phyloP scores from a whole-genome alignment of 345 rosid genomes.

The Eucalyptus guilfoylei region DNA sequence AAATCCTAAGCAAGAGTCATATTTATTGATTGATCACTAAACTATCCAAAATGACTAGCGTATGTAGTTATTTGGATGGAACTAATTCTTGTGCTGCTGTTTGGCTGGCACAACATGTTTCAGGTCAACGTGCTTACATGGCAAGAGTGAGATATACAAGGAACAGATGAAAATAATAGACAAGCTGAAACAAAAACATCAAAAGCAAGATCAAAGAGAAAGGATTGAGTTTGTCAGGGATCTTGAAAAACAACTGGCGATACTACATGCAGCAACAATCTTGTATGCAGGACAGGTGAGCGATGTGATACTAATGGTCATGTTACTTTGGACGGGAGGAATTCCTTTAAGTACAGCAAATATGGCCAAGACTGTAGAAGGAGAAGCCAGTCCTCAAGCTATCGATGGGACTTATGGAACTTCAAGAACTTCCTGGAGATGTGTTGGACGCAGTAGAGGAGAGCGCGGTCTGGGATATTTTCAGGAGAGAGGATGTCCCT shows the following conservation, averaged over 20 bases:
- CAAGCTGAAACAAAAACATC: conserved; percentile 26
- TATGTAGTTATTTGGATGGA: neutral
- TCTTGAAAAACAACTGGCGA: neutral
- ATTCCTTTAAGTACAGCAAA: neutral
- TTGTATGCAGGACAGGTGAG: neutral
- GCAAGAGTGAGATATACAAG: conserved; percentile 16
- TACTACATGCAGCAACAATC: neutral
- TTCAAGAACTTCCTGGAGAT: neutral
- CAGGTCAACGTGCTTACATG: conserved; percentile 71
- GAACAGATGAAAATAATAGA: neutral
- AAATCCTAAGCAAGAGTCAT: neutral
- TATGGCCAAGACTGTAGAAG: neutral
- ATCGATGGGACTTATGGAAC: neutral
- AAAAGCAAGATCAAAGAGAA: conserved; percentile 43
- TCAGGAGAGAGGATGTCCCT: conserved; percentile 58
- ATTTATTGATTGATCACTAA: neutral
- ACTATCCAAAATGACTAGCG: neutral
- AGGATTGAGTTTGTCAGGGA: conserved; percentile 11
- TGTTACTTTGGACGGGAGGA: neutral
- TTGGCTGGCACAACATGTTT: neutral
- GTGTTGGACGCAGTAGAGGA: conserved; percentile 13
- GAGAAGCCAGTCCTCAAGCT: neutral
- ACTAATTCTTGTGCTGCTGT: neutral
- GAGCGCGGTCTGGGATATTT: conserved; percentile 78
- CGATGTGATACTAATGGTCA: neutral